These are phyloP conservation scores for Fomitiporia mediterranea DNA, from an alignment of 1,284 basidiomycete species.

Conservation along the genomic window DNA sequence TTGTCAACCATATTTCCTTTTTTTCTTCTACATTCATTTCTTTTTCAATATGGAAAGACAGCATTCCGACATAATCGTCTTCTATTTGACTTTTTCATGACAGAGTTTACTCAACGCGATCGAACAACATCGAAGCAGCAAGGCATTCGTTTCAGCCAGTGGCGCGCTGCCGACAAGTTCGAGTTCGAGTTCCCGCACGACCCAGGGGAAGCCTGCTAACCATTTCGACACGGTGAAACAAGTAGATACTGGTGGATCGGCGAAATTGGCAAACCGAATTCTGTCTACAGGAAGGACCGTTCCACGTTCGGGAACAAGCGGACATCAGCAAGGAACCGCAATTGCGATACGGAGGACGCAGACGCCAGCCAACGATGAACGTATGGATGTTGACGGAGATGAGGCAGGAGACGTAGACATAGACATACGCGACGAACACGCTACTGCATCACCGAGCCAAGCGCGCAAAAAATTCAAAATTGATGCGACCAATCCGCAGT, in stretches of 20 bases:
- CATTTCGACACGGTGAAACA: conserved; percentile 10
- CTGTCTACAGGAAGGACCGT: background rate
- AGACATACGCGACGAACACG: no score
- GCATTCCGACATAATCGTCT: background rate
- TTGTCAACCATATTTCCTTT: background rate
- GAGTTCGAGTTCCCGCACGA: conserved; percentile 1
- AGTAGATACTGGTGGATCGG: background rate
- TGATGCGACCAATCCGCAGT: conserved; percentile 15
- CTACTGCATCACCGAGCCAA: conserved; percentile 26
- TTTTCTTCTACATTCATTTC: background rate
- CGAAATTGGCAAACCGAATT: background rate
- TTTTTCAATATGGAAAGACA: background rate
- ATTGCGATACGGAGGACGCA: background rate
- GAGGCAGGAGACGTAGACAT: conserved; percentile 15
- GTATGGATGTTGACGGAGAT: conserved; percentile 1
- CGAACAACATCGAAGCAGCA: background rate
- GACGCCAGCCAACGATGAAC: background rate
- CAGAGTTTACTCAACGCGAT: conserved; percentile 8
- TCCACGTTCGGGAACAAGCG: background rate
- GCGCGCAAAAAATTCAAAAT: conserved; percentile 34
- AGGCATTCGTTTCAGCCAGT: background rate
- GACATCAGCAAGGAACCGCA: background rate
- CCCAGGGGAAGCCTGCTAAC: background rate
- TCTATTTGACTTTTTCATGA: background rate
- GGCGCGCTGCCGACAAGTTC: background rate